A percentile compares a stretch with the other conserved stretches of the same genome.
phyloP scores from a whole-genome alignment of 2,329 filamentous ascomycete species.

The Pyricularia pennisetigena region DNA sequence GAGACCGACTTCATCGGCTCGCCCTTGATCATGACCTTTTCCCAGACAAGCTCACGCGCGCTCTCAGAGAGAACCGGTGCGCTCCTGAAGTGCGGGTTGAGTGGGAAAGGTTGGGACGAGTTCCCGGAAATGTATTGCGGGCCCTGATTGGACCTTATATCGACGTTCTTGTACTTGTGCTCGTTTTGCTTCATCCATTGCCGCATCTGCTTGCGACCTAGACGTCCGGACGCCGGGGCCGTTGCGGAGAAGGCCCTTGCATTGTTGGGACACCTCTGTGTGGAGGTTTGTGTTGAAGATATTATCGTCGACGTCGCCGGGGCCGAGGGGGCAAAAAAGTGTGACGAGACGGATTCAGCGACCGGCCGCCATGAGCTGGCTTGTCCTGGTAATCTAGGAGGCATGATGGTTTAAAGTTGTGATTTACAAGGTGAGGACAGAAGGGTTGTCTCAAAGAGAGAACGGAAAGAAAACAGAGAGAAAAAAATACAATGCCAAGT shows the following conservation, averaged over 20 bases:
- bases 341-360: constrained; percentile 14
- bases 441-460: constrained; percentile 29
- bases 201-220: background rate
- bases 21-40: constrained; percentile 53
- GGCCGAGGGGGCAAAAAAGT: constrained; percentile 7
- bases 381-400: constrained; percentile 20
- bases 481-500: background rate
- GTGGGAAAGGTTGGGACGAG: constrained; percentile 51
- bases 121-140: too few species aligned
- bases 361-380: constrained; percentile 20
- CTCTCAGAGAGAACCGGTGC: constrained; percentile 64
- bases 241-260: constrained; percentile 4
- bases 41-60: constrained; percentile 64
- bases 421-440: constrained; percentile 21
- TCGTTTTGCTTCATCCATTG: background rate
- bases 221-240: background rate
- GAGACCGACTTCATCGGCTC: constrained; percentile 68
- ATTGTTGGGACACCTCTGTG: background rate
- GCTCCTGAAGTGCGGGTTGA: constrained; percentile 62
- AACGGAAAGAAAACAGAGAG: background rate
- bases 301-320: background rate
- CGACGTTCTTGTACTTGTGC: background rate
- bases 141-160: background rate
- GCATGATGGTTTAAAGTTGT: constrained; percentile 14
- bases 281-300: background rate